These are phyloP conservation scores for Saitozyma podzolica DNA, from an alignment of 768 basidiomycete genomes.

Conservation along the genomic window DNA sequence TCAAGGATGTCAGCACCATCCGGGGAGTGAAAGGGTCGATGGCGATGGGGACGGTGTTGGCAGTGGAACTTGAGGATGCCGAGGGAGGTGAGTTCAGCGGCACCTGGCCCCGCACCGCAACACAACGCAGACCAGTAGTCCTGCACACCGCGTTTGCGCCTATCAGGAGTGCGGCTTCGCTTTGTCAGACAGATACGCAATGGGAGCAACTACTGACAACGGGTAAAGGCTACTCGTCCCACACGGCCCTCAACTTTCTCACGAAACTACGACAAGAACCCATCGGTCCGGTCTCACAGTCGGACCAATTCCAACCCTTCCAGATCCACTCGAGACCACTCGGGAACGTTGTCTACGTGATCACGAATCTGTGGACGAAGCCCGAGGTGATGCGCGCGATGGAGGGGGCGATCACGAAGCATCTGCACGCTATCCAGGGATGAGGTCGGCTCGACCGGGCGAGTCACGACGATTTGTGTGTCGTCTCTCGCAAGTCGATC, in stretches of 20 bases:
- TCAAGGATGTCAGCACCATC: conserved; percentile 63
- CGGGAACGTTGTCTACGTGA: conserved; percentile 62
- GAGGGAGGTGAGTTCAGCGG: conserved; percentile 19
- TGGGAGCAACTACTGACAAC: background rate
- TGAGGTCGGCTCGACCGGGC: background rate
- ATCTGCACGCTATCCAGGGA: conserved; percentile 29
- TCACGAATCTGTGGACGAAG: conserved; percentile 48
- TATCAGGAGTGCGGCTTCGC: background rate
- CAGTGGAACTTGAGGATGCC: conserved; percentile 67
- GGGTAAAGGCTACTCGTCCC: conserved; percentile 58
- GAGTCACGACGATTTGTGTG: background rate
- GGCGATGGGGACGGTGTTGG: conserved; percentile 82
- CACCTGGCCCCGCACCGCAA: no score
- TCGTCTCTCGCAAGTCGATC: background rate
- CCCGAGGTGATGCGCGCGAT: conserved; percentile 43
- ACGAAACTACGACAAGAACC: conserved; percentile 56
- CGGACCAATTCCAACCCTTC: conserved; percentile 58
- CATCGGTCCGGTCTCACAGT: conserved; percentile 26
- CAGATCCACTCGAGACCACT: conserved; percentile 81
- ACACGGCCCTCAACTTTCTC: conserved; percentile 67
- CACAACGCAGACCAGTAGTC: background rate
- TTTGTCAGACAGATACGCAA: background rate
- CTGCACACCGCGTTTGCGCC: background rate
- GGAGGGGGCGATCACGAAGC: conserved; percentile 61
- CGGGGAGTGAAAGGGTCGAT: conserved; percentile 69